Percentiles rank a stretch among this genome's conserved stretches.
phyloP scores from a whole-genome alignment of 257 asterid species.

The Salvia splendens region DNA sequence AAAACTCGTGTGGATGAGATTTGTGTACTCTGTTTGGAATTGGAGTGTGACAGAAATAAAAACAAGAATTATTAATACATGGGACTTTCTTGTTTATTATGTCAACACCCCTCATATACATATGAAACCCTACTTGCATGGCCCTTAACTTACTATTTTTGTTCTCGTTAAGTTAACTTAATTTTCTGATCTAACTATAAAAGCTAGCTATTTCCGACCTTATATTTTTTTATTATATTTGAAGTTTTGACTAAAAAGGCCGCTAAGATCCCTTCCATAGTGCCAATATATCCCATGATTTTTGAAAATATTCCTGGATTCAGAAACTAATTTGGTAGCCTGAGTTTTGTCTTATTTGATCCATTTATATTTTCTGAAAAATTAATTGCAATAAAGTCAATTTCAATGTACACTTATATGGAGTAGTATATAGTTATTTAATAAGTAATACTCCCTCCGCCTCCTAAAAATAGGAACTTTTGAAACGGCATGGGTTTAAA shows the following conservation, averaged over 20 bases:
- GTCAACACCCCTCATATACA: slow-evolving; percentile 10
- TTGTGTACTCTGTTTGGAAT: slow-evolving; percentile 20
- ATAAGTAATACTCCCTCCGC: no score
- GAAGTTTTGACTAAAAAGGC: neutral
- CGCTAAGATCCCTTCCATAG: neutral
- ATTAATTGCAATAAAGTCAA: neutral
- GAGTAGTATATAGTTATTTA: no score
- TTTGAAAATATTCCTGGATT: slow-evolving; percentile 18
- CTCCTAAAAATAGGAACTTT: no score
- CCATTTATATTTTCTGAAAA: neutral
- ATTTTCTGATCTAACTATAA: no score
- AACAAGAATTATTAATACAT: slow-evolving; percentile 36
- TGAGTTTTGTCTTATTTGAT: neutral
- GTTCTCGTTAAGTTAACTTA: no score
- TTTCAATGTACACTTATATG: no score
- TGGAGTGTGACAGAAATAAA: slow-evolving; percentile 28
- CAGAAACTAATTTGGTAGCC: neutral
- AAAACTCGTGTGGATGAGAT: slow-evolving; percentile 21
- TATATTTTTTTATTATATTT: neutral
- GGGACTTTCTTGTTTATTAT: slow-evolving; percentile 26
- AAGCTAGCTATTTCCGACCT: no score
- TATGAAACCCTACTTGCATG: no score
- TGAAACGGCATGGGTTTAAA: no score
- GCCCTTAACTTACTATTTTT: no score
- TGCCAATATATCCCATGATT: slow-evolving; percentile 17